A percentile compares a stretch with the other conserved stretches of the same genome.
Conservation (phyloP, 176 grass and related monocot genomes). For the Saccharum officinarum region DNA sequence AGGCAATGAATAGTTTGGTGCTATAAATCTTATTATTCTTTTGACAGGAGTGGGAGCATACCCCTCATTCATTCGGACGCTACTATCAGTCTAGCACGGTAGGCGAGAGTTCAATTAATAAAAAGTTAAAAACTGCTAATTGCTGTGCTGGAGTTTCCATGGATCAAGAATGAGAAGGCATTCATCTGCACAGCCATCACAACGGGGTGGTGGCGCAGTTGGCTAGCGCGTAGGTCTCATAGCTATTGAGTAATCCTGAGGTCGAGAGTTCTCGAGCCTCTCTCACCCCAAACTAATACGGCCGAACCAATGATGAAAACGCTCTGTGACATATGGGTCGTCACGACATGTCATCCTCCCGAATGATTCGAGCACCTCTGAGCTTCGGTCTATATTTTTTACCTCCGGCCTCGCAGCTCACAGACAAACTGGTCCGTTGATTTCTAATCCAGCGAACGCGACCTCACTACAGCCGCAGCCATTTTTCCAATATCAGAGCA, state of each 20-base stretch:
- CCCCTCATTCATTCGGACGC: too few species aligned
- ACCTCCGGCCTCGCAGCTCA: background rate
- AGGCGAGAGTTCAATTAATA: too few species aligned
- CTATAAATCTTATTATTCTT: too few species aligned
- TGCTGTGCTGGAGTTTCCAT: too few species aligned
- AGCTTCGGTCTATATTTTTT: background rate
- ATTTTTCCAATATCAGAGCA: too few species aligned
- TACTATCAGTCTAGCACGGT: too few species aligned
- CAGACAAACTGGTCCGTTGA: background rate
- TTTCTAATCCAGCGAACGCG: too few species aligned
- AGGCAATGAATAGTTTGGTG: too few species aligned
- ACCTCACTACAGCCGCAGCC: too few species aligned
- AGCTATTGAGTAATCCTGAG: constrained; percentile 59
- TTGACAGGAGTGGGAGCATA: too few species aligned
- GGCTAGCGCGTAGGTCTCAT: constrained; percentile 97
- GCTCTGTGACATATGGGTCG: background rate
- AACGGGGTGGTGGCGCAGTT: constrained; percentile 88
- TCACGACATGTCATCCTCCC: background rate
- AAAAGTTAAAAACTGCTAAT: too few species aligned
- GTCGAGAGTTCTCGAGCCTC: constrained; percentile 79
- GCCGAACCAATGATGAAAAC: background rate
- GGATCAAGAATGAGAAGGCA: too few species aligned
- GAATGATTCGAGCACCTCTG: background rate
- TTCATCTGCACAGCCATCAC: background rate
- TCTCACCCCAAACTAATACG: constrained; percentile 46